Conservation (phyloP, 2,329 filamentous ascomycete genomes). For the Alternaria burnsii region DNA sequence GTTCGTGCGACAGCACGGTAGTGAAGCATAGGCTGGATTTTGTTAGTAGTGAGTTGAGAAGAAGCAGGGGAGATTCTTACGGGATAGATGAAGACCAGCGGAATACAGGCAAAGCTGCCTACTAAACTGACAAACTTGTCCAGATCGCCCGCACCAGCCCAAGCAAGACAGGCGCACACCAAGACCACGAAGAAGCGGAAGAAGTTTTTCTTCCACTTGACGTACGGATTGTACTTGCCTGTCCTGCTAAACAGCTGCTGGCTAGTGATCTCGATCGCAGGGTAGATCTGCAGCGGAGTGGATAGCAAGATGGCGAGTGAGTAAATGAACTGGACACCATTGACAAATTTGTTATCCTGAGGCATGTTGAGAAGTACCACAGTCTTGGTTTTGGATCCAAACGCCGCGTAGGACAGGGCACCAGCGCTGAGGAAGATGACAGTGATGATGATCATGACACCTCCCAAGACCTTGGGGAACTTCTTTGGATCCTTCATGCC, state of each 20-base stretch:
- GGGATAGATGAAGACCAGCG: conserved; percentile 96
- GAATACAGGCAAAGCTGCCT: conserved; percentile 97
- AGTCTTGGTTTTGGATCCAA: conserved; percentile 93
- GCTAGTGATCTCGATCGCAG: conserved; percentile 94
- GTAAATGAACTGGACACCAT: conserved; percentile 95
- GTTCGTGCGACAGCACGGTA: conserved; percentile 79
- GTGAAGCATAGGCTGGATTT: conserved; percentile 81
- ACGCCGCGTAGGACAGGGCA: conserved; percentile 93
- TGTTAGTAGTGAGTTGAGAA: conserved; percentile 41
- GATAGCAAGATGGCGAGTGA: conserved; percentile 96
- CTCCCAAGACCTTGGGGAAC: conserved; percentile 86
- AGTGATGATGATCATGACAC: conserved; percentile 95
- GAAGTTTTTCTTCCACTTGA: conserved; percentile 99
- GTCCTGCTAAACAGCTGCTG: conserved; percentile 93
- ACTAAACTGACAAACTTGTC: conserved; percentile 98
- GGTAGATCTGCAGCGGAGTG: conserved; percentile 96
- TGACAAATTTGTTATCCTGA: conserved; percentile 94
- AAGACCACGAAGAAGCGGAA: conserved; percentile 95
- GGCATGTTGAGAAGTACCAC: conserved; percentile 96
- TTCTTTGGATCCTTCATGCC: conserved; percentile 92
- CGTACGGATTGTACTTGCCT: conserved; percentile 96
- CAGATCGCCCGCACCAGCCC: conserved; percentile 88
- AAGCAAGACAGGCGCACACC: conserved; percentile 85
- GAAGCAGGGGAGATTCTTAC: conserved; percentile 64
- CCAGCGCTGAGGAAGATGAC: conserved; percentile 90